Evolutionary conservation across 306 rosid genomes (phyloP).

Genomic region (Inga laurina): DNA sequence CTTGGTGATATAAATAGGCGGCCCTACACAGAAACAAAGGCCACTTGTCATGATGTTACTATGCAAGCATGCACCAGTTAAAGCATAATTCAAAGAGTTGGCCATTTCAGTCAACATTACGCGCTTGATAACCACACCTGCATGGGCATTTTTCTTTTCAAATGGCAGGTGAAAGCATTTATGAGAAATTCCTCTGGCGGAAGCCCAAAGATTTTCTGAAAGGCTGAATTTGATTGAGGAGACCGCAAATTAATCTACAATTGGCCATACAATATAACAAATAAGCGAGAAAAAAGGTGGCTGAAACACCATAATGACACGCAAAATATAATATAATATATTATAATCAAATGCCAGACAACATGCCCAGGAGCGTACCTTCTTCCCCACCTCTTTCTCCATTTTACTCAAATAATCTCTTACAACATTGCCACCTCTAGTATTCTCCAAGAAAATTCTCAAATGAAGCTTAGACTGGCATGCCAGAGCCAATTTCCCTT

Average conservation of each 20-base stretch:
- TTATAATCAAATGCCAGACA: background rate
- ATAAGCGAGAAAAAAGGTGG: slow-evolving; percentile 27
- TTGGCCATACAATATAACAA: slow-evolving; percentile 2
- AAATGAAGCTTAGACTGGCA: slow-evolving; percentile 92
- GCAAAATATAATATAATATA: background rate
- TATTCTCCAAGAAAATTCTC: slow-evolving; percentile 91
- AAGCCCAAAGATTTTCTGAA: slow-evolving; percentile 89
- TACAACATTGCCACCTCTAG: slow-evolving; percentile 72
- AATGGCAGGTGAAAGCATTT: slow-evolving; percentile 94
- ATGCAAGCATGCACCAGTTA: slow-evolving; percentile 22
- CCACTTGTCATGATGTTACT: slow-evolving; percentile 30
- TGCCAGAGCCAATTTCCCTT: slow-evolving; percentile 90
- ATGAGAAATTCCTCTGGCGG: slow-evolving; percentile 98
- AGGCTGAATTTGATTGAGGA: slow-evolving; percentile 94
- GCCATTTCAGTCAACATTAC: slow-evolving; percentile 21
- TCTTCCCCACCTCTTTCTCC: slow-evolving; percentile 99
- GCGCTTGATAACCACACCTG: slow-evolving; percentile 63
- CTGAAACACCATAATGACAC: slow-evolving; percentile 27
- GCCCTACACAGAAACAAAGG: slow-evolving; percentile 61
- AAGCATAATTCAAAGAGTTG: slow-evolving; percentile 12
- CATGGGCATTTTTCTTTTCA: slow-evolving; percentile 92
- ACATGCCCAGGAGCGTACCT: slow-evolving; percentile 51
- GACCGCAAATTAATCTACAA: slow-evolving; percentile 85
- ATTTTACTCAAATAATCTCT: slow-evolving; percentile 77
- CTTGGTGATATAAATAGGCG: slow-evolving; percentile 93